Base-by-base conservation (phyloP, 2,329 filamentous ascomycete genomes). In the Penicillium oxalicum region DNA sequence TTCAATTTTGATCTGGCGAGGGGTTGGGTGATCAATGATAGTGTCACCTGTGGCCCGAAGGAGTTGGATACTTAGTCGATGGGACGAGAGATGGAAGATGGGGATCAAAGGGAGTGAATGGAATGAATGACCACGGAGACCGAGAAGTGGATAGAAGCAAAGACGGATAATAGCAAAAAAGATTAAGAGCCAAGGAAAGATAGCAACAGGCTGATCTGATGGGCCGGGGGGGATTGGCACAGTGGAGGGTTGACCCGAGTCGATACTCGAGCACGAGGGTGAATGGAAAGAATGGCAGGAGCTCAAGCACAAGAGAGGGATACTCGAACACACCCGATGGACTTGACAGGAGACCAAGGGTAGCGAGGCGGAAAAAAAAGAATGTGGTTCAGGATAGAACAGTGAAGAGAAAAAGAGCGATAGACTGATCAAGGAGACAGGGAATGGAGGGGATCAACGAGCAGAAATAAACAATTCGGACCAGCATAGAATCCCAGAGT, bases 401-500 rank as follows among this genome's bases (percentile, higher is more conserved):
- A 40, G 36, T 38, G 41, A 18, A 60, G 61, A 61, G 53, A 53
- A 59, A 44, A 43, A 56, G 29, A 32, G 29, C 11, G 29, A 32
- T 32, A 32, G 29, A 32, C 8, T 32, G 29, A 32, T 8, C 29
- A 32, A 32, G 29, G 29, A 32, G 29, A 7, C 29, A 44, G 55
- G 55, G 58, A 56, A 45, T 39, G 35, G 43, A 60, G 59, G 18
- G 65, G 64, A 62, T 55, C 60, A 61, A 56, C 62, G 63, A 62
- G 61, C 58, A 68, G 59, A 70, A 70, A 70, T 70, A 70, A 68
- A 67, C 65, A 65, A 67, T 66, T 63, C 44, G 53, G 52, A 54
- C 49, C 51, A 57, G 53, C 58, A 63, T 62, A 61, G 56, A 64
- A 60, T 57, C 45, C 46, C 56, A 54, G 53, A 55, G 59, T 62